Base-by-base conservation (phyloP, 1,284 basidiomycete genomes). In the Tilletiaria anomala region DNA sequence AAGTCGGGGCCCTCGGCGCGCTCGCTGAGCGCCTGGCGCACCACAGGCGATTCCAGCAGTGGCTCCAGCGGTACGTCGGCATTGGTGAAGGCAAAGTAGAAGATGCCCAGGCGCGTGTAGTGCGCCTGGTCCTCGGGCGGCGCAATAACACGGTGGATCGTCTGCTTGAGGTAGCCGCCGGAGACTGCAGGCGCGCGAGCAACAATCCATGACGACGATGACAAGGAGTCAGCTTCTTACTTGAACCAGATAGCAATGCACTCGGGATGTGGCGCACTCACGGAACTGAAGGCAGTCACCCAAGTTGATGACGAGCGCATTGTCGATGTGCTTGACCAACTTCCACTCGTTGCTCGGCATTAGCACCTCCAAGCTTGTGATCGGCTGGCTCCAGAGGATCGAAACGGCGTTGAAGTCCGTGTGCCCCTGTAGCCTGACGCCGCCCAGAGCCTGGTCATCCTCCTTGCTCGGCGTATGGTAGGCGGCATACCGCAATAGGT, bases 321-420 rank as follows among this genome's bases (percentile, higher is more conserved):
- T 65, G 35, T 54, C 50, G 18, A 52, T 50, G 57, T 71, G 69
- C 31, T 68, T 67, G 14, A 69, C 70, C 16, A 70, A 61, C 18
- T 61, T 48, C 70, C 70, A 71, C 40, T 58, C 21, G 40, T 70
- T 65, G 39, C 70, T 68, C 1, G 58, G 58, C 48, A 67, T 68
- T 45, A 70, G 64, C 42, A 71, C 70, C 44, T 71, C 69, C 14
- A 71, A 58, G 15, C 62, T 65, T 0, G 68, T 69, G 47, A 71
- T 68, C 2, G 70, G 70, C 39, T 70, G 69, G 2, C 58, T 64
- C 63, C 69, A 71, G 31, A 71, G 64, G 37, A 70, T 59, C 16
- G 66, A 67, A 32, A 69, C 69, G 20, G 55, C 48, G 35, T 70
- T 70, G 47, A 70, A 71, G 42, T 71, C 70, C 23, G 68, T 69